phyloP scores from a whole-genome alignment of 2,329 filamentous ascomycete species.

The Talaromyces islandicus region DNA sequence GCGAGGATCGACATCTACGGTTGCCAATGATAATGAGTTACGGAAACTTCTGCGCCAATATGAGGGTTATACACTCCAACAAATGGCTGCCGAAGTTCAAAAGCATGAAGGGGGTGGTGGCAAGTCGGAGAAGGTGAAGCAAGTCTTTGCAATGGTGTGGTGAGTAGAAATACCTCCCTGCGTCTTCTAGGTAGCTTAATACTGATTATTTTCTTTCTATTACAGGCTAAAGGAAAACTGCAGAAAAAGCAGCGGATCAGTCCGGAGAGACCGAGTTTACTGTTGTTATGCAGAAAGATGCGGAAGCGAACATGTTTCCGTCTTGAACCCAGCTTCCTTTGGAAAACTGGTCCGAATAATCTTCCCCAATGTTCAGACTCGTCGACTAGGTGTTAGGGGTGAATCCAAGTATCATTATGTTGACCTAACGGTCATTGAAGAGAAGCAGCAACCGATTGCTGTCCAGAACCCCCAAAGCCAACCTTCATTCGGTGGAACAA shows the following conservation, averaged over 20 bases:
- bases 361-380: conserved; percentile 89
- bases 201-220: conserved; percentile 11
- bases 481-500: conserved; percentile 15
- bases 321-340: conserved; percentile 94
- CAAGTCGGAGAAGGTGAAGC: conserved; percentile 47
- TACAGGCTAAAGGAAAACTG: conserved; percentile 44
- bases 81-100: conserved; percentile 44
- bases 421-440: conserved; percentile 43
- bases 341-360: conserved; percentile 95
- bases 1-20: conserved; percentile 42
- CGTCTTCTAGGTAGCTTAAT: background rate
- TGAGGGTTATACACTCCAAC: conserved; percentile 38
- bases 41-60: conserved; percentile 43
- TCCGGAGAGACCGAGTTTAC: conserved; percentile 88
- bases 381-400: conserved; percentile 83
- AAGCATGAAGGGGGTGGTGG: conserved; percentile 45
- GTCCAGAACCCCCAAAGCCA: conserved; percentile 20
- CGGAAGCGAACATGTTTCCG: conserved; percentile 86
- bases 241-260: conserved; percentile 54
- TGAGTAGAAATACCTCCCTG: conserved; percentile 20
- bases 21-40: conserved; percentile 45
- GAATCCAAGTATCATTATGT: conserved; percentile 97
- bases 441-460: conserved; percentile 33
- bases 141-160: conserved; percentile 49
- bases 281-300: conserved; percentile 91